Evolutionary conservation across 345 rosid species (phyloP).

Genomic region (Eucalyptus virginea): DNA sequence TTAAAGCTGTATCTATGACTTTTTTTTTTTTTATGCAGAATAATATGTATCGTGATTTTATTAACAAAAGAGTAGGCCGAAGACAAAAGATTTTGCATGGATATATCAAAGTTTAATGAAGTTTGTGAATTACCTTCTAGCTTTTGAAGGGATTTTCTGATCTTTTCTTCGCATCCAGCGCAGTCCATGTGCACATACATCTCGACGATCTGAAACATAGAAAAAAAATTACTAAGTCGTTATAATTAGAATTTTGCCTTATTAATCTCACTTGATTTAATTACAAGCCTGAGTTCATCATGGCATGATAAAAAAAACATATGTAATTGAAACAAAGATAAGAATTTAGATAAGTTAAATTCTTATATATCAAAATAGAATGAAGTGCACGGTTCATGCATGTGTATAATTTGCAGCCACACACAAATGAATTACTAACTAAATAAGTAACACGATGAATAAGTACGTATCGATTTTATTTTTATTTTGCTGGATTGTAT

Average conservation of each 20-base stretch:
- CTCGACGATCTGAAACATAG: conserved; percentile 34
- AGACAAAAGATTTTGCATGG: background rate
- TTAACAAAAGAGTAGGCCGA: background rate
- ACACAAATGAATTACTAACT: background rate
- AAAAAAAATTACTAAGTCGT: background rate
- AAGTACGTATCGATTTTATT: background rate
- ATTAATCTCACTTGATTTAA: background rate
- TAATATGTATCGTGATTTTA: background rate
- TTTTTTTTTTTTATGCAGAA: background rate
- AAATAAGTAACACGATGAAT: background rate
- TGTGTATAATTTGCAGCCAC: background rate
- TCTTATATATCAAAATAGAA: background rate
- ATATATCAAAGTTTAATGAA: background rate
- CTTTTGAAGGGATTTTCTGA: conserved; percentile 47
- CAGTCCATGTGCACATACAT: conserved; percentile 71
- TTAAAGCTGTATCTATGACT: background rate
- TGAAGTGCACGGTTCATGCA: background rate
- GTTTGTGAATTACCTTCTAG: conserved; percentile 33
- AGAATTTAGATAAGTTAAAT: background rate
- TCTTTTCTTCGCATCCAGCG: conserved; percentile 52
- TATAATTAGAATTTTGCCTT: background rate
- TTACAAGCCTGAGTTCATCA: background rate
- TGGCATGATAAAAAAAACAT: background rate
- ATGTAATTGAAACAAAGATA: background rate
- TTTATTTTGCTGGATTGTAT: background rate